Conservation (phyloP, 306 rosid genomes). For the Oemleria cerasiformis region DNA sequence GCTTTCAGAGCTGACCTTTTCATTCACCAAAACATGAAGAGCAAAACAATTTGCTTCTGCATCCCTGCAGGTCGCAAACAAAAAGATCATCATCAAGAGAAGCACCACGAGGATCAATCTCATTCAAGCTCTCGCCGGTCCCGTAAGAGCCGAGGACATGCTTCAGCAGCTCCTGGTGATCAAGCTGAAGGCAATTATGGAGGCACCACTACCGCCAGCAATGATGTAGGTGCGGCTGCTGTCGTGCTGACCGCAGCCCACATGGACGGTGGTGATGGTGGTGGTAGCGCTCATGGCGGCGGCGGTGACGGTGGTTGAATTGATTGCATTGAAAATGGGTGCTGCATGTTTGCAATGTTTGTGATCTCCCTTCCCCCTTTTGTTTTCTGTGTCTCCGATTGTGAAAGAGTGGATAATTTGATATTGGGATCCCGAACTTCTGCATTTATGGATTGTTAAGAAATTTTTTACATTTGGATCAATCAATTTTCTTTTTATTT, state of each 20-base stretch:
- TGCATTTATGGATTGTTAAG: background rate
- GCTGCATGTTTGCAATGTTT: background rate
- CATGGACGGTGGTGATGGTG: constrained; percentile 26
- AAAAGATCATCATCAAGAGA: constrained; percentile 26
- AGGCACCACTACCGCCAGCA: constrained; percentile 14
- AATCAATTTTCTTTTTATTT: background rate
- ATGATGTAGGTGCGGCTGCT: constrained; percentile 33
- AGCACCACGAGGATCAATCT: constrained; percentile 29
- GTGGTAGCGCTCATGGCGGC: constrained; percentile 40
- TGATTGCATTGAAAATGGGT: background rate
- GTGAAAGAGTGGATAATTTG: background rate
- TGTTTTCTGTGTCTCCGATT: background rate
- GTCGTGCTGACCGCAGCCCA: constrained; percentile 24
- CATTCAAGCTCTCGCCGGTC: constrained; percentile 24
- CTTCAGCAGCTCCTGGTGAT: constrained; percentile 16
- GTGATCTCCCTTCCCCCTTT: background rate
- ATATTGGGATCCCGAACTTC: background rate
- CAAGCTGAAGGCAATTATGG: constrained; percentile 17
- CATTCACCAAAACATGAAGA: constrained; percentile 37
- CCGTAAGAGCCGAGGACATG: constrained; percentile 24
- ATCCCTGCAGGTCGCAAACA: constrained; percentile 31
- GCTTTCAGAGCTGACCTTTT: background rate
- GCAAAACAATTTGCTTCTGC: constrained; percentile 55
- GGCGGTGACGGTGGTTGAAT: constrained; percentile 24
- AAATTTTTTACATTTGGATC: background rate